Base-by-base conservation (phyloP, 768 basidiomycete species). In the Russula sp. region DNA sequence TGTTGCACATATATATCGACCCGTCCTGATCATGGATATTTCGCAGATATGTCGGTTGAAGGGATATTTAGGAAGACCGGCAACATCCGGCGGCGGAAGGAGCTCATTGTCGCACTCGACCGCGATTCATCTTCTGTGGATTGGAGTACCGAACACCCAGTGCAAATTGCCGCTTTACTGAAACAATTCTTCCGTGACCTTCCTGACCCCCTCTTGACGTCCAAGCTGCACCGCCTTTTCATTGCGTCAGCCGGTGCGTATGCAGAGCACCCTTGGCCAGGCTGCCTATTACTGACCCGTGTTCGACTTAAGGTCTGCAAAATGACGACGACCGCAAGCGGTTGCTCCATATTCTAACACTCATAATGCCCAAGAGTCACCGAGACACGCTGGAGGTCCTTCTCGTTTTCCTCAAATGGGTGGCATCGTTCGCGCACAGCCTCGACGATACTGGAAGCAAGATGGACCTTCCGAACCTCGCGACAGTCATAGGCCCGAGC, bases 401-500 rank as follows among this genome's bases (percentile, higher is more conserved):
- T 54, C 98, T 97, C 71, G 95, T 97, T 35, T 99, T 99, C 78
- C 81, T 99, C 67, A 97, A 98, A 75, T 99, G 97, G 97, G 97
- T 99, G 11, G 96, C 96, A 10, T 97, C 94, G 2, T 99, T 99
- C 73, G 93, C 97, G 52, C 96, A 99, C 74, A 85, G 95, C 78
- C 95, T 98, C 70, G 93, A 94, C 67, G 91, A 92, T 70, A 98
- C 96, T 0, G 95, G 95, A 45, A 95, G 91, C 76, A 95, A 96
- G 77, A 99, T 99, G 97, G 97, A 99, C 73, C 78, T 98, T 50
- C 81, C 81, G 18, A 99, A 99, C 73, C 81, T 99, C 66, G 93
- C 97, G 39, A 98, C 93, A 9, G 96, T 98, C 74, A 95, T 98
- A 67, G 88, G 90, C 69, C 97, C 97, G n/a, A 98, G 93, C 69